Evolutionary conservation across 208 protist genomes (phyloP).

Genomic region (Wallacemonas sp.): DNA sequence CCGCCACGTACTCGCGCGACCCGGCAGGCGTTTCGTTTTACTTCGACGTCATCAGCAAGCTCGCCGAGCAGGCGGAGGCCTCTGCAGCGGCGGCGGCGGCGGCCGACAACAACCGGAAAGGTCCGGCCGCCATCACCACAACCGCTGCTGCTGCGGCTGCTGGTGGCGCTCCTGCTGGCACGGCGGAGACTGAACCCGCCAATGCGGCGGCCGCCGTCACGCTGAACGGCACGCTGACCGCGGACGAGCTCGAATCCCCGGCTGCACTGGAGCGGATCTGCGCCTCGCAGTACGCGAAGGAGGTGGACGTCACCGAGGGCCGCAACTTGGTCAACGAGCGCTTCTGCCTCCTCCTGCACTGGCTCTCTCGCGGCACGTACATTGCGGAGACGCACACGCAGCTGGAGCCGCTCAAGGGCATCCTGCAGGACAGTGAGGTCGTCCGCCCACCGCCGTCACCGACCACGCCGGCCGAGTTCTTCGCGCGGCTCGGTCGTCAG

Average conservation of each 20-base stretch:
- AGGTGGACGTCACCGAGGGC: constrained; percentile 61
- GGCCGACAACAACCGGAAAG: neutral
- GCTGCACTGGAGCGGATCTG: neutral
- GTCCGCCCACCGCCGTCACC: constrained; percentile 54
- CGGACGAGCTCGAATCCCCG: neutral
- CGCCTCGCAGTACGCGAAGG: constrained; percentile 38
- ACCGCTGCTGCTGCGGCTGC: neutral
- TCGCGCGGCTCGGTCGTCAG: constrained; percentile 60
- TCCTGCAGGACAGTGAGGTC: constrained; percentile 80
- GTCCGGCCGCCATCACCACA: neutral
- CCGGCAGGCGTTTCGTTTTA: neutral
- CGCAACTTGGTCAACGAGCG: constrained; percentile 57
- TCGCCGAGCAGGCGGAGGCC: neutral
- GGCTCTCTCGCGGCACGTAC: constrained; percentile 41
- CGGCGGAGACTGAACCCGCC: neutral
- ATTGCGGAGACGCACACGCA: constrained; percentile 58
- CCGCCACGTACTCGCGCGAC: constrained; percentile 8
- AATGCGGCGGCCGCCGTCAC: neutral
- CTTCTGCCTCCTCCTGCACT: constrained; percentile 65
- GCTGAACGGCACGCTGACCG: neutral
- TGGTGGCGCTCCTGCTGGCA: neutral
- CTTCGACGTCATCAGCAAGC: constrained; percentile 13
- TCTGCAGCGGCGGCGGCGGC: neutral
- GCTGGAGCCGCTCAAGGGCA: constrained; percentile 77
- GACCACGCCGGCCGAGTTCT: constrained; percentile 46